Evolutionary conservation across 805 yeast species (phyloP), one percentile per base, ranked within the genome.

Genomic region (Lachancea cidri): DNA sequence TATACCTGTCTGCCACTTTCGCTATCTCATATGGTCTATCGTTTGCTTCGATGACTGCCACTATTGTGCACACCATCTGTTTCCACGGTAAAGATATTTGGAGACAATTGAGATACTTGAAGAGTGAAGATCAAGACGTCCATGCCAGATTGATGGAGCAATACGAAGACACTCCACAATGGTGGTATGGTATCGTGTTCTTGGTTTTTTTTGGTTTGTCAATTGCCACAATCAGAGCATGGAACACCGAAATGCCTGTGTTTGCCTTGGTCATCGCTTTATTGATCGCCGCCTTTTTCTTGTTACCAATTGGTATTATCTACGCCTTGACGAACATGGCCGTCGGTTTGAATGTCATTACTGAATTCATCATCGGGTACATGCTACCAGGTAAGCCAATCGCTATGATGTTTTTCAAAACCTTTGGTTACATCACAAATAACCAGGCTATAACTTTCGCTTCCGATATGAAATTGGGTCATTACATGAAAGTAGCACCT

Each of bases 401-500:
- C 14, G 83, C 84, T 1, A 71, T 78, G 61, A 41, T 83, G 71
- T 70, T 76, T 49, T 70, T 78, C 65, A 79, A 79, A 59, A 73
- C 80, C 7, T 72, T 71, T 49, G 82, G 83, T 19, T 76, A 70
- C 56, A 73, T 73, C 48, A 69, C 77, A 29, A 71, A 72, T 36
- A 56, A 57, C 11, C 83, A 78, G 52, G 83, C 83, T 1, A 67
- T 76, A 31, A 64, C 68, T 39, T 78, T 70, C 53, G 65, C 76
- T 24, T 65, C 70, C 6, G 82, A 78, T 50, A 73, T 76, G 68
- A 81, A 81, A 52, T 56, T 77, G 55, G 85, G 77, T 2, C 86
- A 81, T 45, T 83, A 83, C 53, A 58, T 78, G 53, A 79, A 79
- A 49, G 64, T 82, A 15, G 77, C 83, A 0, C 87, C 86, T 2